Conservation (phyloP, 148 eudicot genomes). For the Spergularia marina region DNA sequence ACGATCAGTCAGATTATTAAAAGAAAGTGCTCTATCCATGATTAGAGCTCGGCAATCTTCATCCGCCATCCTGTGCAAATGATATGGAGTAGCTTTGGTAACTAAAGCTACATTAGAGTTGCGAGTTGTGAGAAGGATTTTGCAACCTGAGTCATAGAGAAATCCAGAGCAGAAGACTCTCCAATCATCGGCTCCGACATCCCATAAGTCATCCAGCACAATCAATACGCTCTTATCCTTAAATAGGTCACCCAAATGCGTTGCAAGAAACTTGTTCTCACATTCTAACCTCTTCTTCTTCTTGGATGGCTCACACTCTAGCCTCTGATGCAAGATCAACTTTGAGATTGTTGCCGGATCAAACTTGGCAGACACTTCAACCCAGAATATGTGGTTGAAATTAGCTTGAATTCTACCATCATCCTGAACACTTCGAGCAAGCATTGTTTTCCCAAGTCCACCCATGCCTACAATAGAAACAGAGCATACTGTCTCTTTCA, state of each 20-base stretch:
- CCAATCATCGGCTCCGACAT: constrained; percentile 17
- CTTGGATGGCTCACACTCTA: background rate
- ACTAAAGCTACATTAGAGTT: constrained; percentile 16
- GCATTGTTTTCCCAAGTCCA: constrained; percentile 22
- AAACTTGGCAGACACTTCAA: constrained; percentile 11
- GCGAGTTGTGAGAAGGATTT: constrained; percentile 25
- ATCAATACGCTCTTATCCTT: constrained; percentile 8
- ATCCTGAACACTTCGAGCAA: background rate
- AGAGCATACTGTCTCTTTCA: background rate
- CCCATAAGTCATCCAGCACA: constrained; percentile 22
- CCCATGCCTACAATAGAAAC: constrained; percentile 20
- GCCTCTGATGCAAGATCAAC: background rate
- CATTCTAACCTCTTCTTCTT: background rate
- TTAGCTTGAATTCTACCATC: constrained; percentile 12
- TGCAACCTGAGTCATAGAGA: background rate
- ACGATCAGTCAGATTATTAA: background rate
- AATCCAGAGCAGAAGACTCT: constrained; percentile 12
- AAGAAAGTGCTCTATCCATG: background rate
- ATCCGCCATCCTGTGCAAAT: constrained; percentile 19
- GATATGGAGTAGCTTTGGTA: background rate
- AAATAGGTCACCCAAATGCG: constrained; percentile 1
- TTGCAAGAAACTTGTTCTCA: background rate
- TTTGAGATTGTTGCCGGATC: background rate
- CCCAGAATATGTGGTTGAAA: constrained; percentile 10
- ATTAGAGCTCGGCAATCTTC: constrained; percentile 17